Percentiles rank a stretch among this genome's conserved stretches.
Evolutionary conservation across 2,329 filamentous ascomycete genomes (phyloP).

Genomic region (Pyrenophora teres): DNA sequence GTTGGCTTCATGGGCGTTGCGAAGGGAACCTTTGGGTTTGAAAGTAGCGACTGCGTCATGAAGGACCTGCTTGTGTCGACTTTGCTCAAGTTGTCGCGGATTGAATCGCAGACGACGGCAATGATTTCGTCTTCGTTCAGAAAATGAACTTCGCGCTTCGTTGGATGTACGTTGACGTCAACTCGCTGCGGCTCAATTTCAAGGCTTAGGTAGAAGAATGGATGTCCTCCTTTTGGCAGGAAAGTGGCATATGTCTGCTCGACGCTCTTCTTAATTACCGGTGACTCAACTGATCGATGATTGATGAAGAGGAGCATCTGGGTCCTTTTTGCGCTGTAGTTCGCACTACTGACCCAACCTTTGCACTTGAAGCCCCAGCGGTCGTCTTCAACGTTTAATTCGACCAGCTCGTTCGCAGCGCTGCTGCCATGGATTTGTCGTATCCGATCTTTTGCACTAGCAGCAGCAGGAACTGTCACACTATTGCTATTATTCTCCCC

Average conservation of each 20-base stretch:
- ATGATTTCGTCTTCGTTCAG: conserved; percentile 97
- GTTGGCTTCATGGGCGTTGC: conserved; percentile 48
- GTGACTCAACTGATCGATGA: conserved; percentile 89
- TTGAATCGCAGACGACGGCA: conserved; percentile 78
- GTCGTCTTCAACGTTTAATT: conserved; percentile 71
- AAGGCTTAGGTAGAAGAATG: conserved; percentile 89
- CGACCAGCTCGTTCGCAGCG: conserved; percentile 86
- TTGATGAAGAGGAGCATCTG: conserved; percentile 93
- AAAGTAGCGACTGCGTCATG: conserved; percentile 85
- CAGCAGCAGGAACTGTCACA: conserved; percentile 75
- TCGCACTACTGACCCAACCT: conserved; percentile 87
- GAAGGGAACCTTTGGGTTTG: conserved; percentile 44
- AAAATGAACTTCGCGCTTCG: conserved; percentile 95
- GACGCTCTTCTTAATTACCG: conserved; percentile 82
- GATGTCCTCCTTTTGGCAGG: conserved; percentile 90
- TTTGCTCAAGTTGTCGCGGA: conserved; percentile 76
- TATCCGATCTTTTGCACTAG: conserved; percentile 79
- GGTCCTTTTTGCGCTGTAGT: conserved; percentile 91
- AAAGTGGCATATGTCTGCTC: conserved; percentile 89
- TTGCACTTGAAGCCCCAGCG: conserved; percentile 83
- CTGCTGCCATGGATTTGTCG: conserved; percentile 84
- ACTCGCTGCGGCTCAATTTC: conserved; percentile 91
- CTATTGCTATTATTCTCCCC: conserved; percentile 78
- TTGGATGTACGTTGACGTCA: conserved; percentile 97
- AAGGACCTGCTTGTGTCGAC: conserved; percentile 95